Conservation (phyloP, 139 green algal species). For the Mychonastes homosphaera region DNA sequence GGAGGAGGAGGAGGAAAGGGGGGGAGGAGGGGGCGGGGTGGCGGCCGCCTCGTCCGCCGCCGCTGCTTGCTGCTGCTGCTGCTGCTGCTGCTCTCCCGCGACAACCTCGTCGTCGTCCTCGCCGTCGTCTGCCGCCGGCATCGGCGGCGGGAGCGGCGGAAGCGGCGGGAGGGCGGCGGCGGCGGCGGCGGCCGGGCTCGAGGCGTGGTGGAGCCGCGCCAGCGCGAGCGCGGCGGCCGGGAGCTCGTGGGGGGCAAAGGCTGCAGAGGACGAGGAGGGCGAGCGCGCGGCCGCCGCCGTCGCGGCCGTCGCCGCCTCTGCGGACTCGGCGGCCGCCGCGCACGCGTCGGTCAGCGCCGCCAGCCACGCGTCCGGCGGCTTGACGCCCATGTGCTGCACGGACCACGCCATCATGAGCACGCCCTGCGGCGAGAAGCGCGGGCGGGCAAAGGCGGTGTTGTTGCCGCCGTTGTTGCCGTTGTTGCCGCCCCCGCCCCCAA, state of each 20-base stretch:
- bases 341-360: slow-evolving; percentile 5
- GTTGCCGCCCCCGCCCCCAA: too few relatives aligned
- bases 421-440: slow-evolving; percentile 1
- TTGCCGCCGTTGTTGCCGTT: too few relatives aligned
- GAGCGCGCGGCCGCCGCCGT: too few relatives aligned
- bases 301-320: too few relatives aligned
- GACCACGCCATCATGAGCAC: slow-evolving; percentile 10
- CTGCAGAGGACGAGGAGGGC: neutral
- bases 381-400: neutral
- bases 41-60: neutral
- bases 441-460: too few relatives aligned
- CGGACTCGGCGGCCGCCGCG: too few relatives aligned
- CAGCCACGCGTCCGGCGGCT: slow-evolving; percentile 4
- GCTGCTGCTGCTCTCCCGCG: neutral
- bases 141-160: neutral
- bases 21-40: neutral
- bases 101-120: neutral
- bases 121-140: neutral
- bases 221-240: slow-evolving; percentile 1
- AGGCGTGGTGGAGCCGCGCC: neutral
- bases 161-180: neutral
- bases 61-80: slow-evolving; percentile 3
- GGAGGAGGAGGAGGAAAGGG: neutral
- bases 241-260: neutral
- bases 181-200: neutral